Base-by-base conservation (phyloP, 257 asterid species). In the Solanum etuberosum region DNA sequence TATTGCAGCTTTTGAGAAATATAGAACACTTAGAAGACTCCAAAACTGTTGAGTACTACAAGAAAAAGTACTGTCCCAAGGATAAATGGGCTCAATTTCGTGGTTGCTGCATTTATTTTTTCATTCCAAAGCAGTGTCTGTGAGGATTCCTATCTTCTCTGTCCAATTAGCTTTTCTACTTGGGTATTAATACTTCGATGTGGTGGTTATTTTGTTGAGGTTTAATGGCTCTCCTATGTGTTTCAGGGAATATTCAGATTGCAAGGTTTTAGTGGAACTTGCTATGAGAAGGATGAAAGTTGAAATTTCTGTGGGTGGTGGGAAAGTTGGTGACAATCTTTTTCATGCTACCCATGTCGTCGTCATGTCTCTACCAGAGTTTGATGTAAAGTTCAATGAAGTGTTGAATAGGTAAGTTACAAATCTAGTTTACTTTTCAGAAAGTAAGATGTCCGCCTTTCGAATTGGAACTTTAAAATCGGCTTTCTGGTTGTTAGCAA, bases 71-170 rank as follows among this genome's bases (percentile, higher is more conserved):
- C 27, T 94, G 96, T 88, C 98, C 97, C 2, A 91, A 92, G 90
- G 96, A 94, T 80, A 92, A 95, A 87, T 94, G 99, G 99, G 90
- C 90, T 84, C 96, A 90, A 57, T 97, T 97, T 92, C 97, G 92
- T 73, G 96, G 94, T 88, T 95, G 96, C 92, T 68, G 88, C 90
- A 90, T 95, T 90, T 94, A 92, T 93, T 95, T 97, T 89, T 93
- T 91, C 90, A 86, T 92, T 87, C 93, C 94, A 54, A 90, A 57
- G 83, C 91, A 88, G 86, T 87, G 88, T 86, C 38, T 88, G 98
- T 93, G 90, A 93, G 98, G 87, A 70, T 72, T 43, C 14, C 54
- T 67, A 85, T 86, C 90, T 63, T 83, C 34, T 85, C 86, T 43
- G 73, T 40, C 46, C 59, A 48, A 85, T 80, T 80, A 80, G 68